Conservation (phyloP, 192 early-diverging fungal species). For the Rhizoclosmatium globosum region DNA sequence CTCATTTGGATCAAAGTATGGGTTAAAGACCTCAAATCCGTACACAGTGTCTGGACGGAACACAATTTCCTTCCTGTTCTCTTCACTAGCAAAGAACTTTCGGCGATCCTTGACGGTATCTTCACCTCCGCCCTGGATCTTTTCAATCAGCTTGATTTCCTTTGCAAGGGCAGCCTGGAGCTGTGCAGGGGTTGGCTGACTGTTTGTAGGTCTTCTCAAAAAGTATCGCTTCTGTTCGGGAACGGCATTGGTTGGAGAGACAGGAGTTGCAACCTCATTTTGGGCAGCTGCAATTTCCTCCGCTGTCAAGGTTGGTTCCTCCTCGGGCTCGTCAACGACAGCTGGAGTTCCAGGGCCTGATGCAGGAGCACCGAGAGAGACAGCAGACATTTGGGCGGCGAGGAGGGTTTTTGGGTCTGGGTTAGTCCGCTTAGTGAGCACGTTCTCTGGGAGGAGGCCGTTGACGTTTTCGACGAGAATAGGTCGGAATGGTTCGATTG, state of each 20-base stretch:
- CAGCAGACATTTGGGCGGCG: constrained; percentile 5
- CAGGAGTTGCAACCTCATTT: not conserved
- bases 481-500: constrained; percentile 23
- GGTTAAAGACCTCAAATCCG: constrained; percentile 44
- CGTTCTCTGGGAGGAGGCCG: constrained; percentile 17
- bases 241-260: not conserved
- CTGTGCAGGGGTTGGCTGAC: not conserved
- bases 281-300: not conserved
- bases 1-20: constrained; percentile 41
- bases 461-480: constrained; percentile 38
- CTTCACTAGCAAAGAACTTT: constrained; percentile 31
- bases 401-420: not conserved
- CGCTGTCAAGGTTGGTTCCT: not conserved
- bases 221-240: not conserved
- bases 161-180: constrained; percentile 8
- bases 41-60: constrained; percentile 34
- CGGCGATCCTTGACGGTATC: constrained; percentile 39
- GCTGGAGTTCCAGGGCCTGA: constrained; percentile 13
- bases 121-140: constrained; percentile 31
- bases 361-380: not conserved
- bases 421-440: constrained; percentile 5
- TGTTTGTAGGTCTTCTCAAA: not conserved
- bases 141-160: constrained; percentile 30
- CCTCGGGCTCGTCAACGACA: not conserved
- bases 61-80: constrained; percentile 33